These are phyloP conservation scores for Leishmania martiniquensis DNA, from an alignment of 208 protist genomes.

Conservation along the genomic window DNA sequence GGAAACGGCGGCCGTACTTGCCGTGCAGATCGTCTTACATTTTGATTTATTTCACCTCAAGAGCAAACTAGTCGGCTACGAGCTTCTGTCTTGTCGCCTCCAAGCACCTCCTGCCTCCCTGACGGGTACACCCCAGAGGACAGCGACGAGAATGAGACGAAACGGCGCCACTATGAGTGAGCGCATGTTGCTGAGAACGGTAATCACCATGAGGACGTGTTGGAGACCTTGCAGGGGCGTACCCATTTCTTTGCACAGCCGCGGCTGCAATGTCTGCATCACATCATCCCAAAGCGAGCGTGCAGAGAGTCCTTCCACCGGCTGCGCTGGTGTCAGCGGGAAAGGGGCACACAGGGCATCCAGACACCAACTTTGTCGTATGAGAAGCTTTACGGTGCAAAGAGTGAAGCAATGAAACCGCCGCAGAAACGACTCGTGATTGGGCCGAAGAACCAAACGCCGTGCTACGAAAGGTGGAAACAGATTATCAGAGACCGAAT, in stretches of 20 bases:
- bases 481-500: not conserved
- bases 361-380: not conserved
- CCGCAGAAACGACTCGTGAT: not conserved
- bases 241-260: conserved; percentile 18
- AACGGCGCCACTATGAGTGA: conserved; percentile 65
- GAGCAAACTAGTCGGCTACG: conserved; percentile 62
- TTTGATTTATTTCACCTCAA: no score
- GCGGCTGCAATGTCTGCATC: not conserved
- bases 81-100: conserved; percentile 53
- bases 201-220: conserved; percentile 59
- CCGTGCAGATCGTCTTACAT: conserved; percentile 67
- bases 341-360: not conserved
- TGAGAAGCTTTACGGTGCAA: not conserved
- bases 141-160: conserved; percentile 56
- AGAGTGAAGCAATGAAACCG: not conserved
- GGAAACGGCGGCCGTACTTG: conserved; percentile 55
- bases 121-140: conserved; percentile 32
- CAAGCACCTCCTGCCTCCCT: conserved; percentile 65
- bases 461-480: conserved; percentile 2
- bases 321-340: not conserved
- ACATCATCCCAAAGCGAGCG: not conserved
- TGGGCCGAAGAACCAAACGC: not conserved
- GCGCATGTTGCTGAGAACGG: conserved; percentile 66
- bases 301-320: not conserved
- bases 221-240: conserved; percentile 62